Evolutionary conservation across 805 yeast genomes (phyloP).

Genomic region (Starmera pachycereana): DNA sequence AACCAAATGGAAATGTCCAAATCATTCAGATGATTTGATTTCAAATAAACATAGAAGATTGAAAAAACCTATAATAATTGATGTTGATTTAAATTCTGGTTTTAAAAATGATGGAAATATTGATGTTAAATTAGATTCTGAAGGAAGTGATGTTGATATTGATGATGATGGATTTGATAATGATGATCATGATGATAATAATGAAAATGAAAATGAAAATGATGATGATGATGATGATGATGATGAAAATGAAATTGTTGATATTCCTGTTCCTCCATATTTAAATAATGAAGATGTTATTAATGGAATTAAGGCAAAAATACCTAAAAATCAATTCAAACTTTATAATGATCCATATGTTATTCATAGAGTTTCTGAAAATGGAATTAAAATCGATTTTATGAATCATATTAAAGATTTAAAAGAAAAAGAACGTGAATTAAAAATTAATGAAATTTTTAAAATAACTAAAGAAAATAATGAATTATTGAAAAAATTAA

Average conservation of each 20-base stretch:
- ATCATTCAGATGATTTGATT: conserved; percentile 39
- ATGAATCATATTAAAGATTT: conserved; percentile 36
- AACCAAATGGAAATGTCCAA: conserved; percentile 85
- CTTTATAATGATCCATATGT: conserved; percentile 28
- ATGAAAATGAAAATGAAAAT: conserved; percentile 14
- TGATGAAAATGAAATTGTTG: conserved; percentile 17
- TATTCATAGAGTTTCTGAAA: conserved; percentile 58
- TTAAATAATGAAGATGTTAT: conserved; percentile 23
- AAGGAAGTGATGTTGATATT: conserved; percentile 18
- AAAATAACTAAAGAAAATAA: conserved; percentile 26
- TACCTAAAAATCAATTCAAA: conserved; percentile 17
- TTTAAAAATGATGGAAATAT: conserved; percentile 44
- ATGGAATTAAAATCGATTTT: conserved; percentile 61
- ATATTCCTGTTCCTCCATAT: conserved; percentile 26
- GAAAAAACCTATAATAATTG: conserved; percentile 40
- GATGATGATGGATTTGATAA: conserved; percentile 19
- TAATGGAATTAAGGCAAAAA: conserved; percentile 25
- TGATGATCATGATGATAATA: too few relatives aligned
- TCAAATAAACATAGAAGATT: conserved; percentile 33
- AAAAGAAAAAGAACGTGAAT: conserved; percentile 20
- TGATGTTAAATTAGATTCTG: conserved; percentile 37
- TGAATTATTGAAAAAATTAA: conserved; percentile 22
- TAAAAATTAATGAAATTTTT: conserved; percentile 24
- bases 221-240: conserved; percentile 19
- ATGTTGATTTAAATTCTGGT: conserved; percentile 45